Evolutionary conservation across 495 filamentous ascomycete species (phyloP), one percentile per base, ranked within the genome.

Genomic region (Penicillium flavigenum): DNA sequence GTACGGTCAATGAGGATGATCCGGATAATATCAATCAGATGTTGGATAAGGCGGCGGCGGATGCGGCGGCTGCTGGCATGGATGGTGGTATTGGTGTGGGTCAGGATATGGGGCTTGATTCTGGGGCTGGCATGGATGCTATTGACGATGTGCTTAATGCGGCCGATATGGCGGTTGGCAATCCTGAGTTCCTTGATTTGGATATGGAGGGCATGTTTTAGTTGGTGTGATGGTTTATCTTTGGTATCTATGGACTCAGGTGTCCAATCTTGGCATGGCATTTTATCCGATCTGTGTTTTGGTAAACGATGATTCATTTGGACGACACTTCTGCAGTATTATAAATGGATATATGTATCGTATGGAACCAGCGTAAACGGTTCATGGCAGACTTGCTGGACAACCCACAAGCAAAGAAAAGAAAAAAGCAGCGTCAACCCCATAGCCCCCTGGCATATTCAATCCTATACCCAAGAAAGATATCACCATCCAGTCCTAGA

Each of bases 151-250:
- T 79, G 42, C 62, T 79, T 38, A 75, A 76, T 68, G 76, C 73
- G 12, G 77, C 76, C 6, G 73, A 79, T 62, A 77, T 78, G 73
- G 70, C 68, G 0, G 74, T 74, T 65, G 74, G 69, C 4, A 79
- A 78, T 61, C 75, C 75, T n/a, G 76, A 79, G 57, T 77, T 77
- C 59, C 54, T 78, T 27, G 76, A 79, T 70, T 56, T 80, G 58
- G 77, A 80, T 63, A 76, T 79, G 76, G 76, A 79, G 59, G 73
- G 72, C 8, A 77, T 79, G 74, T 79, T 74, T 29, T 74, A 64
- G 34, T 29, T 24, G 36, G 6, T 39, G 51, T 36, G 36, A 17
- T 17, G 32, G 5, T 24, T 39, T 29, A n/a, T 36, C 36, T 53
- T 49, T n/a, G 39, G 16, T 1, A 22, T 31, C 26, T 53, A 26